Conservation (phyloP, 2,329 filamentous ascomycete genomes). For the Trichoderma semiorbis region DNA sequence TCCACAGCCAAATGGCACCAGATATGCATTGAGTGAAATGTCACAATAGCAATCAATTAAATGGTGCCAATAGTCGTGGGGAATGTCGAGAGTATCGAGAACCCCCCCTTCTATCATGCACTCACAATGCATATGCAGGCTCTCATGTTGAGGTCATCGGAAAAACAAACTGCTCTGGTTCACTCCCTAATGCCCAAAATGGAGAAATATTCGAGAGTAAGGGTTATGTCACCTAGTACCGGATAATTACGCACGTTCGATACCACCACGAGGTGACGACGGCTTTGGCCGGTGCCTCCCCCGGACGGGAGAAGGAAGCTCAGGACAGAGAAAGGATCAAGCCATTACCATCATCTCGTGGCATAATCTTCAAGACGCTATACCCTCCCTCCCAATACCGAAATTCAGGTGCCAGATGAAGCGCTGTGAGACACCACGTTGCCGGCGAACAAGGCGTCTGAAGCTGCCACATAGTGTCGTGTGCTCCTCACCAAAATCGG, state of each 20-base stretch:
- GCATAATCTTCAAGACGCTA: slow-evolving; percentile 1
- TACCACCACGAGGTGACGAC: neutral
- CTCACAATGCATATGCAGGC: neutral
- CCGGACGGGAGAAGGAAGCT: slow-evolving; percentile 6
- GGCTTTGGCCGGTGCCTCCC: slow-evolving; percentile 6
- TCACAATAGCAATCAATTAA: slow-evolving; percentile 1
- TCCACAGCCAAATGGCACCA: neutral
- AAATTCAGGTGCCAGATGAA: neutral
- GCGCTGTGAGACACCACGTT: slow-evolving; percentile 11
- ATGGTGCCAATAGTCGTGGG: neutral
- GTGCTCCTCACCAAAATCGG: slow-evolving; percentile 3
- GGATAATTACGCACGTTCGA: neutral
- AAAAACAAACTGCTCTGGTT: neutral
- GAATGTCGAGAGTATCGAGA: neutral
- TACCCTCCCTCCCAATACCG: neutral
- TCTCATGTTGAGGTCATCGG: neutral
- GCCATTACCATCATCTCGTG: slow-evolving; percentile 1
- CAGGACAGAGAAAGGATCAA: slow-evolving; percentile 16
- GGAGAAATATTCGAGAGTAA: neutral
- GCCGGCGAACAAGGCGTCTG: neutral
- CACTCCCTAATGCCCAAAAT: neutral
- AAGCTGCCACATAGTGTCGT: slow-evolving; percentile 15
- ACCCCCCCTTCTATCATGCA: neutral
- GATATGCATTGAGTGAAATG: neutral
- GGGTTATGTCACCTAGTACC: neutral